Evolutionary conservation across 2,329 filamentous ascomycete species (phyloP), one percentile per base, ranked within the genome.

Genomic region (Thielaviopsis musarum): DNA sequence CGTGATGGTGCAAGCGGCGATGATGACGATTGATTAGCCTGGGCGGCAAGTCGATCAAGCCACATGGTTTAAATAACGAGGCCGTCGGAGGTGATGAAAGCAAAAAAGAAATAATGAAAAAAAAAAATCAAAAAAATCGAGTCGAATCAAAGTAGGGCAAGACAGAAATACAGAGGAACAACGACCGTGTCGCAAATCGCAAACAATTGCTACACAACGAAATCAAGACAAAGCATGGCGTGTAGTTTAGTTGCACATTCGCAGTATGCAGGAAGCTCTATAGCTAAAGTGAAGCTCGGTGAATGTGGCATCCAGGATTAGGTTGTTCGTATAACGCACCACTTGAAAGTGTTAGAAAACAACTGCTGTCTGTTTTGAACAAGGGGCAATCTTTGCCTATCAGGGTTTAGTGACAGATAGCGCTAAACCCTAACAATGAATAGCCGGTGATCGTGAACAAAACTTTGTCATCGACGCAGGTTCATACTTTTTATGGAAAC

Each of bases 1-100:
- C 60, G 54, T 17, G 60, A 62, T 59, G 54, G 54, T 48, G 57
- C 82, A 81, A 63, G 80, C 77, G 60, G 80, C 81, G 74, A 69
- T 80, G 74, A 69, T 80, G 54, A 34, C 54, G 59, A 56, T 53
- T 62, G 60, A 64, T 64, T 82, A 60, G 83, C 79, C 70, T 86
- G 84, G 66, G 79, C 83, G 64, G 86, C 84, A 64, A 95, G 82
- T 70, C 90, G 85, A 74, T 95, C 90, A 68, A 94, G 82, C 90
- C 90, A 95, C 88, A 95, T 95, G 66, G 66, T 72, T 66, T 62
- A 60, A 59, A 38, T 21, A 21, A 21, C n/a, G n/a, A 21, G 19
- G 5, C 45, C n/a, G 45, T 3, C 45, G 7, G 30, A 34, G 30
- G 30, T 34, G 10, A 12, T 9, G n/a, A 10, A n/a, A n/a, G 38